phyloP scores from a whole-genome alignment of 805 yeast genomes.

The Suhomyces canberraensis region DNA sequence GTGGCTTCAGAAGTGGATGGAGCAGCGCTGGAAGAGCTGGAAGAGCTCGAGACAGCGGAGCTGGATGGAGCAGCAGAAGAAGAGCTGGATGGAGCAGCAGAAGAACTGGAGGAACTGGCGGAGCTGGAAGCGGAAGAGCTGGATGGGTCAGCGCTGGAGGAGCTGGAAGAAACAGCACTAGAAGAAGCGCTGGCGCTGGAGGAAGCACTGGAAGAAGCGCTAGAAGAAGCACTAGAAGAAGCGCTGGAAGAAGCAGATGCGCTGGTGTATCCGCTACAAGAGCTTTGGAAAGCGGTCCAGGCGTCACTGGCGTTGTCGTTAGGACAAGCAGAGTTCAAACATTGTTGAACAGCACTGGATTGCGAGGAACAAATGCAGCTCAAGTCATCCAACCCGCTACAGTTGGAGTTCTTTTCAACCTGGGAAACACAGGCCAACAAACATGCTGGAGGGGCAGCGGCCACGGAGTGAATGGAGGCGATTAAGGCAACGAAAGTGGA shows the following conservation, averaged over 20 bases:
- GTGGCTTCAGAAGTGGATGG: constrained; percentile 6
- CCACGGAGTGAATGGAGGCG: constrained; percentile 38
- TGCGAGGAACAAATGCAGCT: constrained; percentile 66
- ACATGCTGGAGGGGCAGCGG: constrained; percentile 86
- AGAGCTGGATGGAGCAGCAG: constrained; percentile 7
- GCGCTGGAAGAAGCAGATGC: constrained; percentile 25
- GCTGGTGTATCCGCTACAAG: constrained; percentile 44
- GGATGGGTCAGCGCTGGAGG: constrained; percentile 4
- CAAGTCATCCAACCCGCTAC: constrained; percentile 61
- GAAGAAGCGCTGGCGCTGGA: constrained; percentile 2
- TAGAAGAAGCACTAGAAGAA: constrained; percentile 6
- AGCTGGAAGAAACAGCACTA: constrained; percentile 1
- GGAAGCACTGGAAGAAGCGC: constrained; percentile 1
- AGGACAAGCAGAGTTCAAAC: constrained; percentile 72
- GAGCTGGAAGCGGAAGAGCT: constrained; percentile 7
- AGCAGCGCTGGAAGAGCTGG: constrained; percentile 2
- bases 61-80: constrained; percentile 6
- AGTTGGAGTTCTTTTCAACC: constrained; percentile 55
- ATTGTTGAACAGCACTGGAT: constrained; percentile 49
- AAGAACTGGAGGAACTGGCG: constrained; percentile 5
- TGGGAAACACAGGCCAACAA: constrained; percentile 81
- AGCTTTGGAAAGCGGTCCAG: constrained; percentile 48
- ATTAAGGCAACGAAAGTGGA: constrained; percentile 33
- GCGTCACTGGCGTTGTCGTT: constrained; percentile 58
- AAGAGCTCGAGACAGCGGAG: constrained; percentile 3